Evolutionary conservation across 73 alveolate species (phyloP).

Genomic region (Paramecium sonneborni): DNA sequence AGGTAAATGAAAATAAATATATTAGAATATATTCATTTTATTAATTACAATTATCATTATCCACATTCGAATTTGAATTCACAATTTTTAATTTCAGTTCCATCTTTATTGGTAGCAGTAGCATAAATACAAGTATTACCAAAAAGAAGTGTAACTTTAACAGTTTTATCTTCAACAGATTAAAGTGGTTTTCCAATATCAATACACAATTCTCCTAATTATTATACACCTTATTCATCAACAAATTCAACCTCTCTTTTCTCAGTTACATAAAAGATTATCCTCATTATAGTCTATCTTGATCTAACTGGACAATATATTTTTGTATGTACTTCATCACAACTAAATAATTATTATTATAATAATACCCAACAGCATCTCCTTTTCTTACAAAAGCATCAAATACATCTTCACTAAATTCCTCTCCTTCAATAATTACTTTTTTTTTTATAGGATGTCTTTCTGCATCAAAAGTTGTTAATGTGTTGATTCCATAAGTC

Average conservation of each 20-base stretch:
- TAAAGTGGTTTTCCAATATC: constrained; percentile 97
- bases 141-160: constrained; percentile 93
- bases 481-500: constrained; percentile 97
- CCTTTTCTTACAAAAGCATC: constrained; percentile 97
- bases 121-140: constrained; percentile 97
- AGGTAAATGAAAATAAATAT: background rate
- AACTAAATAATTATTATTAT: background rate
- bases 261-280: constrained; percentile 94
- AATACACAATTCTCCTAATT: constrained; percentile 95
- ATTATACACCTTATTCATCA: constrained; percentile 93
- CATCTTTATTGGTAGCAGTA: constrained; percentile 95
- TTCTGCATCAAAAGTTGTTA: constrained; percentile 97
- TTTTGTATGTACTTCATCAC: constrained; percentile 96
- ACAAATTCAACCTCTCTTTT: constrained; percentile 92
- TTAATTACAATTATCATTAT: constrained; percentile 28
- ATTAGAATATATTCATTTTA: background rate
- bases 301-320: constrained; percentile 98
- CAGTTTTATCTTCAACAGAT: constrained; percentile 97
- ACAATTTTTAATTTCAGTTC: constrained; percentile 95
- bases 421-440: constrained; percentile 98
- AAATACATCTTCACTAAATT: constrained; percentile 98
- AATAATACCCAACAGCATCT: constrained; percentile 87
- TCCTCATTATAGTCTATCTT: constrained; percentile 97
- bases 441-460: constrained; percentile 97
- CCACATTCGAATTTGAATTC: constrained; percentile 95